Conservation (phyloP, 2,329 filamentous ascomycete species). For the Colletotrichum paranaense region DNA sequence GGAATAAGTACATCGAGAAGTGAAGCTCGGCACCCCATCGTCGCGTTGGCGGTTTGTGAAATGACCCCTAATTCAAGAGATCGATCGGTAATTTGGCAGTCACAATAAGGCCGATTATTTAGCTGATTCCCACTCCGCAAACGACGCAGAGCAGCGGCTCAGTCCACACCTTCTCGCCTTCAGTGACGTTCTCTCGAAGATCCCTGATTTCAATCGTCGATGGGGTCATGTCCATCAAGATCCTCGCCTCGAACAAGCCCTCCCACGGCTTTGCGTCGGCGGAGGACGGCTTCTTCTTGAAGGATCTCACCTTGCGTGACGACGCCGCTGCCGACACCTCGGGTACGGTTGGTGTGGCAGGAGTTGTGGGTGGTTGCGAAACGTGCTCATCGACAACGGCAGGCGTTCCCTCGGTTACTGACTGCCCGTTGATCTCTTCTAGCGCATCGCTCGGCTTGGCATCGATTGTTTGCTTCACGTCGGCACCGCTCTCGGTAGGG, state of each 20-base stretch:
- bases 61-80: not conserved
- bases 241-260: constrained; percentile 61
- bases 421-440: constrained; percentile 51
- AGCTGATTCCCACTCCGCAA: constrained; percentile 57
- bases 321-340: constrained; percentile 17
- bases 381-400: constrained; percentile 38
- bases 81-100: constrained; percentile 2
- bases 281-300: constrained; percentile 45
- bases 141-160: constrained; percentile 63
- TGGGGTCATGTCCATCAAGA: constrained; percentile 59
- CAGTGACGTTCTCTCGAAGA: constrained; percentile 57
- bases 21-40: constrained; percentile 14
- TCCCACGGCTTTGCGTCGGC: constrained; percentile 60
- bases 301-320: constrained; percentile 39
- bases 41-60: not conserved
- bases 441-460: constrained; percentile 60
- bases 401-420: constrained; percentile 40
- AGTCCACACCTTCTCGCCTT: constrained; percentile 64
- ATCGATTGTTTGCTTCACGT: constrained; percentile 63
- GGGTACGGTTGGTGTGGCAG: constrained; percentile 20
- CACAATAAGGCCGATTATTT: constrained; percentile 43
- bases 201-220: constrained; percentile 64
- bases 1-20: constrained; percentile 33
- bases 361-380: constrained; percentile 38
- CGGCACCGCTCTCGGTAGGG: constrained; percentile 61